Conservation (phyloP, 371 early-diverging fungal genomes). For the Mucor circinelloides region DNA sequence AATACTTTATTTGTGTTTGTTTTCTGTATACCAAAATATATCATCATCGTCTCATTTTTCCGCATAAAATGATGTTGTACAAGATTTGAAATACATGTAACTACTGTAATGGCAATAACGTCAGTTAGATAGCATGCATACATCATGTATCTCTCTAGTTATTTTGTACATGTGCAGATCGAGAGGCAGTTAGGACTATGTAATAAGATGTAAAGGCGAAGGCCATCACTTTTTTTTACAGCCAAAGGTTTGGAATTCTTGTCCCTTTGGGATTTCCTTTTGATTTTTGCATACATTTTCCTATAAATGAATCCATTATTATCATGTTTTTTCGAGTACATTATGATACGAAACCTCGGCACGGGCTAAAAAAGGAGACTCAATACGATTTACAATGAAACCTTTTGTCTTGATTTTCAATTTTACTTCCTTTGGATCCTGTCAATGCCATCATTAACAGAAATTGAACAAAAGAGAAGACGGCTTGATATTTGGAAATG, state of each 20-base stretch:
- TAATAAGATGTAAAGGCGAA: neutral
- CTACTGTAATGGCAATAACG: neutral
- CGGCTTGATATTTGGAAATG: too few species aligned
- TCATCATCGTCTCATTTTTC: neutral
- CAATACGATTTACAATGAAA: neutral
- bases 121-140: neutral
- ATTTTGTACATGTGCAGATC: neutral
- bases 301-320: neutral
- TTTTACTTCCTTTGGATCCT: too few species aligned
- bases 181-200: neutral
- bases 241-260: too few species aligned
- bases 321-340: neutral
- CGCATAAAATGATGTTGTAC: neutral
- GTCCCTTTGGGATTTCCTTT: neutral
- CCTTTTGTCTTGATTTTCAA: neutral
- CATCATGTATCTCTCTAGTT: neutral
- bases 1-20: conserved; percentile 2
- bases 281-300: neutral
- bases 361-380: neutral
- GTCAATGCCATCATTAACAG: too few species aligned
- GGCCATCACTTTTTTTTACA: too few species aligned
- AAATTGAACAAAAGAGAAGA: too few species aligned
- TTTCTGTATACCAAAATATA: neutral
- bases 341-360: neutral
- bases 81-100: neutral